Evolutionary conservation across 1,284 basidiomycete species (phyloP), one percentile per base, ranked within the genome.

Genomic region (Rhodotorula sp.): DNA sequence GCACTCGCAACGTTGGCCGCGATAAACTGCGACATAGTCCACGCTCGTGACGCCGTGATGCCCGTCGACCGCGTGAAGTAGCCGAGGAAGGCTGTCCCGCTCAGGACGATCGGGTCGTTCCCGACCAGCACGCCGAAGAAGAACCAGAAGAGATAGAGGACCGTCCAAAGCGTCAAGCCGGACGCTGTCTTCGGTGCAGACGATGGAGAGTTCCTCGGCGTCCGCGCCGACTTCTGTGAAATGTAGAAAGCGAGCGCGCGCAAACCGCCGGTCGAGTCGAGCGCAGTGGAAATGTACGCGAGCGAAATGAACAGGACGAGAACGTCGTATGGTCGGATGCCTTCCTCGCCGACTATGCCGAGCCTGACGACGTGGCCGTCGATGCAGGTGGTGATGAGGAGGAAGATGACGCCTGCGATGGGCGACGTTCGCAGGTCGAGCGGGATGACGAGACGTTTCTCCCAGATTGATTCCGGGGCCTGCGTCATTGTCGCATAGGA

Each of bases 241-340:
- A 96, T 92, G 84, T 87, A 89, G 80, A 92, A 92, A 0, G 94
- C 94, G 2, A 94, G 86, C 58, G 89, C 90, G 56, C 90, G 87
- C 8, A 98, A 84, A 18, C 95, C 83, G 2, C 95, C 94, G 0
- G 92, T 94, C 13, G 89, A 86, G 77, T 99, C 94, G 50, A 98
- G 85, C 0, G 92, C 92, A 60, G 97, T 89, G 6, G 94, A 88
- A 82, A 98, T 90, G 81, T 98, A 99, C 0, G 94, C 94, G 64
- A 98, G 84, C 2, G 90, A 91, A 73, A 93, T 87, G 81, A 98
- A 97, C 7, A 98, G 83, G 37, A 92, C 90, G 80, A 98, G 86
- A 70, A 98, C 93, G 79, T 96, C 92, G 77, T 94, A 91, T 0
- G 95, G 94, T 74, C 91, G 86, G 51, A 97, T 86, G 4, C 89